Percentiles rank a stretch among this genome's conserved stretches.
These are phyloP conservation scores for Nakazawaea wyomingensis DNA, from an alignment of 805 yeast genomes.

Conservation along the genomic window DNA sequence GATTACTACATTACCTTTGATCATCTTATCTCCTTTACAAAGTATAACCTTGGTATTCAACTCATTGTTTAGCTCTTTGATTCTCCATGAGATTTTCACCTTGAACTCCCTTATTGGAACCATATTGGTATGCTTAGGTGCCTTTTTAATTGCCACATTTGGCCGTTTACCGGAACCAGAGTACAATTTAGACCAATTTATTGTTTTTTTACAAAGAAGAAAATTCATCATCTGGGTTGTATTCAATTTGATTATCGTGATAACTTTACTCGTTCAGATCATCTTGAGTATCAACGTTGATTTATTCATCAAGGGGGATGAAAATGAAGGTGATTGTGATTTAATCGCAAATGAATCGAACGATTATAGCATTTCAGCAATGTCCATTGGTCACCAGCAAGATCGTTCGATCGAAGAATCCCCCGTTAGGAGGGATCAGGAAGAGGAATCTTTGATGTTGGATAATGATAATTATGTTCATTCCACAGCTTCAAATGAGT, in stretches of 20 bases:
- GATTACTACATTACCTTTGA: slow-evolving; percentile 76
- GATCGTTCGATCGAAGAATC: neutral
- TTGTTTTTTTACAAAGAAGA: slow-evolving; percentile 33
- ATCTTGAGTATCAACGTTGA: slow-evolving; percentile 10
- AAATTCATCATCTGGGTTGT: slow-evolving; percentile 57
- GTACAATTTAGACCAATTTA: slow-evolving; percentile 42
- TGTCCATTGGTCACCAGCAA: neutral
- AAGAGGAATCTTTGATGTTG: slow-evolving; percentile 3
- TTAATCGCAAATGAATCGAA: too few relatives aligned
- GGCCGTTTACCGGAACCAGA: slow-evolving; percentile 57
- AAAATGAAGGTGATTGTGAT: too few relatives aligned
- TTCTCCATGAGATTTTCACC: slow-evolving; percentile 68
- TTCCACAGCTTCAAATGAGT: slow-evolving; percentile 7
- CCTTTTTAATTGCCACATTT: slow-evolving; percentile 68
- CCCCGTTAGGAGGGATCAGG: slow-evolving; percentile 1
- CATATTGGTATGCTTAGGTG: slow-evolving; percentile 62
- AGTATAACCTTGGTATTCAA: slow-evolving; percentile 88
- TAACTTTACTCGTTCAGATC: slow-evolving; percentile 25
- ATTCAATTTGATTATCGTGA: slow-evolving; percentile 27
- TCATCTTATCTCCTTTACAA: slow-evolving; percentile 76
- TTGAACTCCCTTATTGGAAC: slow-evolving; percentile 58
- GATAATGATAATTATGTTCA: slow-evolving; percentile 9
- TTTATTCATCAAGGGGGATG: too few relatives aligned
- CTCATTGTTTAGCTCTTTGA: slow-evolving; percentile 61
- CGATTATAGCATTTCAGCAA: too few relatives aligned